Conservation (phyloP, 305 asterid genomes). For the Fraxinus floribunda region DNA sequence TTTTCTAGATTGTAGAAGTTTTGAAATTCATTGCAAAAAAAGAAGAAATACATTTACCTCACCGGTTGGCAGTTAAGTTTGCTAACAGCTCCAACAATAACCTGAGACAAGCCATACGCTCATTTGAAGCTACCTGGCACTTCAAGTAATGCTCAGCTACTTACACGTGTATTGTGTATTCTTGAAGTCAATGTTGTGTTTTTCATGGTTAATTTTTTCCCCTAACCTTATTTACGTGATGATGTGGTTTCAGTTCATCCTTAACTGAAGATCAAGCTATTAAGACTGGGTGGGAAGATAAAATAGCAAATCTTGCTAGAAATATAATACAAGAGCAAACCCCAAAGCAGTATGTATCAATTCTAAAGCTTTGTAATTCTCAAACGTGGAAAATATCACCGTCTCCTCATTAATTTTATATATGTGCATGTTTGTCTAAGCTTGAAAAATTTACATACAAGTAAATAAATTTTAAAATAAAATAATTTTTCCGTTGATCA, state of each 20-base stretch:
- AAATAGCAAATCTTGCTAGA: slow-evolving; percentile 69
- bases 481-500: not conserved
- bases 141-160: slow-evolving; percentile 39
- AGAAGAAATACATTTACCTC: slow-evolving; percentile 61
- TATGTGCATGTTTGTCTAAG: not conserved
- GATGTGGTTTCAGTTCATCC: slow-evolving; percentile 46
- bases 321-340: slow-evolving; percentile 75
- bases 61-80: slow-evolving; percentile 50
- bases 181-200: not conserved
- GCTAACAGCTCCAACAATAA: slow-evolving; percentile 73
- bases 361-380: not conserved
- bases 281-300: slow-evolving; percentile 87
- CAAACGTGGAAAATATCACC: not conserved
- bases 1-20: slow-evolving; percentile 60
- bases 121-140: slow-evolving; percentile 89
- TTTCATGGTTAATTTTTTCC: slow-evolving; percentile 11
- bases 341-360: slow-evolving; percentile 68
- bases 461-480: not conserved
- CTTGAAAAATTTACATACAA: not conserved
- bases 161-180: not conserved
- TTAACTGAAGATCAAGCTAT: slow-evolving; percentile 60
- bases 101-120: slow-evolving; percentile 82
- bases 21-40: slow-evolving; percentile 61
- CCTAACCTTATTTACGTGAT: slow-evolving; percentile 21
- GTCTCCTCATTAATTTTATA: not conserved